Evolutionary conservation across 2,329 filamentous ascomycete genomes (phyloP), one percentile per base, ranked within the genome.

Genomic region (Diaporthe australafricana): DNA sequence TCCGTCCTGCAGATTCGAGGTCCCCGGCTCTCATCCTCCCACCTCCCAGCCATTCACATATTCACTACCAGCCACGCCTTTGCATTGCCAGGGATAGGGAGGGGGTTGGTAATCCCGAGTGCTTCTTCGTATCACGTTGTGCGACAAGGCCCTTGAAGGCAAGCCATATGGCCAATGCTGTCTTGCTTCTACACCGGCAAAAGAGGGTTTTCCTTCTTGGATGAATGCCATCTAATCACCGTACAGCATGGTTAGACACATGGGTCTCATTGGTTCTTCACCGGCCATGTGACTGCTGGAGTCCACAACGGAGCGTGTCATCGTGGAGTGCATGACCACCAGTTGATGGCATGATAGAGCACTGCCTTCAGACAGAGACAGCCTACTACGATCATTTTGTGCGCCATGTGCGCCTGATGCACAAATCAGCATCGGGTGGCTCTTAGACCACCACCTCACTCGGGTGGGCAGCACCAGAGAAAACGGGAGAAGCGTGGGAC

Each of bases 271-370:
- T 69, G 67, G 67, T 30, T 42, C 12, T 20, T 30, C 11, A 50
- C 22, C 45, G 42, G 45, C 67, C 53, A 50, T 69, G 53, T 57
- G 50, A 57, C 48, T 45, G 22, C 42, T 67, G 35, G 48, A 22
- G 42, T 45, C 38, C 48, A 48, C 48, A 55, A 67, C 25, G 63
- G 35, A 42, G 30, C 42, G 67, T 69, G 67, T 60, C 30, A 69
- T 47, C 42, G 67, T 69, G 67, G 67, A 60, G 53, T 60, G 67
- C 67, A 69, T 60, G 67, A 60, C 53, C 67, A 30, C 53, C 67
- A 50, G 53, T 47, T 69, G 42, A 52, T 56, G 53, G 56, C 53
- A 69, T 42, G 67, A 50, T 52, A 45, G 53, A 40, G 42, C 47
- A 69, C 53, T 60, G 67, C 60, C 60, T 65, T 35, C 45, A 65